These are phyloP conservation scores for Teratosphaeria destructans DNA, from an alignment of 2,329 filamentous ascomycete genomes.

Conservation along the genomic window DNA sequence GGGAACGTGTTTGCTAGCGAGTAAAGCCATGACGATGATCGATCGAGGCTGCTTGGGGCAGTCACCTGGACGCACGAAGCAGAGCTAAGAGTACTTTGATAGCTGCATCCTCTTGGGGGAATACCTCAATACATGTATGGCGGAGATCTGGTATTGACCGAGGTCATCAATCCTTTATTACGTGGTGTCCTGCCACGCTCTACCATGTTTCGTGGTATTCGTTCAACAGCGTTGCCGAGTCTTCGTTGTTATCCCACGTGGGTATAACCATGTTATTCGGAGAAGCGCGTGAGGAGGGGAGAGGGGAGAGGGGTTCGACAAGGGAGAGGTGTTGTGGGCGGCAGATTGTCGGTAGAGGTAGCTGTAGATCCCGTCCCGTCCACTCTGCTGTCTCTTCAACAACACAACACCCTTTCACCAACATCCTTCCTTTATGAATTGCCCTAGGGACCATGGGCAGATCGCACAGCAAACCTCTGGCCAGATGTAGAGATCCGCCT, in stretches of 20 bases:
- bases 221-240: background rate
- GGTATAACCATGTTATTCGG: background rate
- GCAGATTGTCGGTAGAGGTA: too few relatives aligned
- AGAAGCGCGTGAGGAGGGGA: background rate
- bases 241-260: background rate
- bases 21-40: background rate
- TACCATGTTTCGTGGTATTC: background rate
- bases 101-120: background rate
- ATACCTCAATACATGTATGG: background rate
- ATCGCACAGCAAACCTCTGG: too few relatives aligned
- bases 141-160: background rate
- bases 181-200: background rate
- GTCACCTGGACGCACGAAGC: background rate
- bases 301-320: background rate
- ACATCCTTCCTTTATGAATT: too few relatives aligned
- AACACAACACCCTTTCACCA: too few relatives aligned
- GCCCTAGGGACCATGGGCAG: too few relatives aligned
- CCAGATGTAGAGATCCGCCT: too few relatives aligned
- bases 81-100: background rate
- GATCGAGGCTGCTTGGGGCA: too few relatives aligned
- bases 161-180: background rate
- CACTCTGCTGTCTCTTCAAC: too few relatives aligned
- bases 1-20: slow-evolving; percentile 8
- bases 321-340: background rate
- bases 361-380: too few relatives aligned